phyloP scores from a whole-genome alignment of 148 eudicot genomes.

The Heliamphora exappendiculata region DNA sequence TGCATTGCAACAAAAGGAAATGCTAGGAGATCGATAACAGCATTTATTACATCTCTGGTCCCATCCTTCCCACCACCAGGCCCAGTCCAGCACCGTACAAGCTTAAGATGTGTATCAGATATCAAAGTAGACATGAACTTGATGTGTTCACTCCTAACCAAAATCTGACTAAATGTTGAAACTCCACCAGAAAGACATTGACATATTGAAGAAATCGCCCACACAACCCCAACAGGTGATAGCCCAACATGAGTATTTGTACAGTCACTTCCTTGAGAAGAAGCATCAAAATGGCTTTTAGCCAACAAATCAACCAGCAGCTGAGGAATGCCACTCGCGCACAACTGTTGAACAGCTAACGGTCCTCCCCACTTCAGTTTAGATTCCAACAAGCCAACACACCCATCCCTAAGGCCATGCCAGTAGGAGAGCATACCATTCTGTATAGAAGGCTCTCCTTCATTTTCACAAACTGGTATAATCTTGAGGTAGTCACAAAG shows the following conservation, averaged over 20 bases:
- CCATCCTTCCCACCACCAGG: slow-evolving; percentile 87
- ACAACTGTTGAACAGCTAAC: slow-evolving; percentile 77
- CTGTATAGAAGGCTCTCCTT: slow-evolving; percentile 19
- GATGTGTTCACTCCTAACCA: slow-evolving; percentile 62
- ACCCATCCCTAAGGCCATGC: slow-evolving; percentile 92
- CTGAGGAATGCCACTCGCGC: slow-evolving; percentile 95
- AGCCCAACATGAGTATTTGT: slow-evolving; percentile 49
- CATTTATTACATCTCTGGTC: slow-evolving; percentile 58
- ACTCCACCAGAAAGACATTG: slow-evolving; percentile 92
- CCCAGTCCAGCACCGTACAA: slow-evolving; percentile 66
- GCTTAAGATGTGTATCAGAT: slow-evolving; percentile 68
- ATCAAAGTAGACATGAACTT: slow-evolving; percentile 58
- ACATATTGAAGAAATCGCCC: slow-evolving; percentile 81
- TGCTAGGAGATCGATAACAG: slow-evolving; percentile 79
- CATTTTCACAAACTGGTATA: slow-evolving; percentile 30
- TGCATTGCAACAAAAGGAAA: slow-evolving; percentile 95
- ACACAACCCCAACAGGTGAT: slow-evolving; percentile 79
- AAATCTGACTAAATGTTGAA: slow-evolving; percentile 62
- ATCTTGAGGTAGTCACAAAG: slow-evolving; percentile 68
- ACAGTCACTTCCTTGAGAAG: slow-evolving; percentile 31
- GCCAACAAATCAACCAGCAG: slow-evolving; percentile 63
- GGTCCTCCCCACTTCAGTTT: slow-evolving; percentile 90
- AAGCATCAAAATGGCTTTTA: slow-evolving; percentile 27
- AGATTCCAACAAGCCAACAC: slow-evolving; percentile 74
- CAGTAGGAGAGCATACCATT: slow-evolving; percentile 67